These are phyloP conservation scores for Botrytis fragariae DNA, from an alignment of 2,329 filamentous ascomycete genomes.

Conservation along the genomic window DNA sequence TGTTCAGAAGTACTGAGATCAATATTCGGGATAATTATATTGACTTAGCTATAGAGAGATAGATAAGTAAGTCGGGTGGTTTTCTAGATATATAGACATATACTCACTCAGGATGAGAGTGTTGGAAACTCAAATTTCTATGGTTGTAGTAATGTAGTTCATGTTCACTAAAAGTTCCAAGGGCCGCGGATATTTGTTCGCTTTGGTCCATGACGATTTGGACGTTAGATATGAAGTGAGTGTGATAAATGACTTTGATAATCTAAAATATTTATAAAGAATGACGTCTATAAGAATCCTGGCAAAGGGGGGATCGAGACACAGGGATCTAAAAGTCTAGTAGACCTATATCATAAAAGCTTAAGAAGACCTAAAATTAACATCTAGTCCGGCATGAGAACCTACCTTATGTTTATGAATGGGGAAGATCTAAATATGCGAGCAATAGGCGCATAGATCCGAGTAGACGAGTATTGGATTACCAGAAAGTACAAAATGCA, in stretches of 20 bases:
- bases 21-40: accelerated
- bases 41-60: not conserved
- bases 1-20: not conserved
- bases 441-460: not conserved
- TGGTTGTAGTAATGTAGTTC: not conserved
- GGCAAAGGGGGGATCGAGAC: not conserved
- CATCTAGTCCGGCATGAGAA: not conserved
- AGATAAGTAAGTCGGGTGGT: not conserved
- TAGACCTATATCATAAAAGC: not conserved
- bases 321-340: not conserved
- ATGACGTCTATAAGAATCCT: not conserved
- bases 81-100: not conserved
- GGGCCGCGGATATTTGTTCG: not conserved
- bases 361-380: not conserved
- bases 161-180: not conserved
- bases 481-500: not conserved
- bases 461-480: not conserved
- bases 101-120: not conserved
- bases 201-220: not conserved
- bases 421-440: not conserved
- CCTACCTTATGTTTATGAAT: not conserved
- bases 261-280: not conserved
- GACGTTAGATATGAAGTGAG: not conserved
- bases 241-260: not conserved
- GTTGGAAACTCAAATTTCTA: not conserved